phyloP scores from a whole-genome alignment of 2,329 filamentous ascomycete species.

The Venturia carpophila region DNA sequence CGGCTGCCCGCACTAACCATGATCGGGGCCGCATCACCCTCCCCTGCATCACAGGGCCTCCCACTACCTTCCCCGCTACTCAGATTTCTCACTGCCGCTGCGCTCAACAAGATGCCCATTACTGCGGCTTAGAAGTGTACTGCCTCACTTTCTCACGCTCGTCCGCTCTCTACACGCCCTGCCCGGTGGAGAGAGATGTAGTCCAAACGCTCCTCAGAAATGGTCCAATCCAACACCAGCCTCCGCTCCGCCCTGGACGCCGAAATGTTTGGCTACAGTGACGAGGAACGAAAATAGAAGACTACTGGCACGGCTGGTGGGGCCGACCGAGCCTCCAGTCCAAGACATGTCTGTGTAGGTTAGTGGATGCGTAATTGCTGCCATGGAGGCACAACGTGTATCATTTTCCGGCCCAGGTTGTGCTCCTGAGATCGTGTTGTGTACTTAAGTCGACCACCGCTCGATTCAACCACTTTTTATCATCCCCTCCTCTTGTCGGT shows the following conservation, averaged over 20 bases:
- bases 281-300: constrained; percentile 9
- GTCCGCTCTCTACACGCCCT: not conserved
- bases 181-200: not conserved
- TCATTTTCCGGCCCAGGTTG: constrained; percentile 5
- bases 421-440: not conserved
- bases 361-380: constrained; percentile 12
- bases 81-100: not conserved
- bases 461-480: not conserved
- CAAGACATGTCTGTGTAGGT: constrained; percentile 2
- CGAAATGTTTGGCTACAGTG: constrained; percentile 6
- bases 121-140: not conserved
- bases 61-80: not conserved
- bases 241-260: not conserved
- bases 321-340: not conserved
- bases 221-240: not conserved
- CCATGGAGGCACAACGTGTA: constrained; percentile 13
- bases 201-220: not conserved
- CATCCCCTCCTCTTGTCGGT: not conserved
- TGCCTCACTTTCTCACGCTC: not conserved
- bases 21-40: not conserved
- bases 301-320: constrained; percentile 5
- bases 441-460: constrained; percentile 10
- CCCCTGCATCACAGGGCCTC: not conserved
- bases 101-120: not conserved
- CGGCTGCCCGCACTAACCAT: not conserved